These are phyloP conservation scores for Castanea mollissima DNA, from an alignment of 306 rosid species.

Conservation along the genomic window DNA sequence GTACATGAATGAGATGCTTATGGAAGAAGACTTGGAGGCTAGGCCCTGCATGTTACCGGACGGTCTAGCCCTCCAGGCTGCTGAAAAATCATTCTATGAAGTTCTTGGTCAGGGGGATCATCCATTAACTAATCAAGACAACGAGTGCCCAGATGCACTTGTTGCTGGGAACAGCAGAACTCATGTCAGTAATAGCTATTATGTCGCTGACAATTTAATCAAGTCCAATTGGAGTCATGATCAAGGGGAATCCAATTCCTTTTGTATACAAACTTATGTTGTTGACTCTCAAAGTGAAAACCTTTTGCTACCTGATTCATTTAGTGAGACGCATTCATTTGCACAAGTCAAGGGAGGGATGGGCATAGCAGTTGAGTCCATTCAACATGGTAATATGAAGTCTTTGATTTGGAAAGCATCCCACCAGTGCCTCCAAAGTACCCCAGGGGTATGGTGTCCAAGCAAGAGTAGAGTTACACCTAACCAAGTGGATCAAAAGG, in stretches of 20 bases:
- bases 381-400: constrained; percentile 20
- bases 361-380: neutral
- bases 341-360: too few species aligned
- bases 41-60: constrained; percentile 78
- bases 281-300: neutral
- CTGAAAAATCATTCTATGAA: constrained; percentile 81
- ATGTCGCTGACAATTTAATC: constrained; percentile 15
- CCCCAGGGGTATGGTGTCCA: neutral
- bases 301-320: constrained; percentile 25
- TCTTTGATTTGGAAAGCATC: constrained; percentile 9
- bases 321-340: constrained; percentile 18
- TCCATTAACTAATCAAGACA: constrained; percentile 22
- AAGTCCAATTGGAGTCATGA: constrained; percentile 25
- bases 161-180: constrained; percentile 9
- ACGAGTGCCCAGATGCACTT: constrained; percentile 18
- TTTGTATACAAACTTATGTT: constrained; percentile 3
- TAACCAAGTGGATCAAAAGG: constrained; percentile 24
- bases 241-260: constrained; percentile 22
- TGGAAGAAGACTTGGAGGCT: constrained; percentile 65
- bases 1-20: constrained; percentile 69
- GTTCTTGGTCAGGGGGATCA: constrained; percentile 47
- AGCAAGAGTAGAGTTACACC: neutral
- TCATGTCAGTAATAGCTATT: constrained; percentile 25
- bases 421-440: neutral
- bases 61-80: constrained; percentile 69